Conservation (phyloP, 306 rosid species). For the Lupinus albus region DNA sequence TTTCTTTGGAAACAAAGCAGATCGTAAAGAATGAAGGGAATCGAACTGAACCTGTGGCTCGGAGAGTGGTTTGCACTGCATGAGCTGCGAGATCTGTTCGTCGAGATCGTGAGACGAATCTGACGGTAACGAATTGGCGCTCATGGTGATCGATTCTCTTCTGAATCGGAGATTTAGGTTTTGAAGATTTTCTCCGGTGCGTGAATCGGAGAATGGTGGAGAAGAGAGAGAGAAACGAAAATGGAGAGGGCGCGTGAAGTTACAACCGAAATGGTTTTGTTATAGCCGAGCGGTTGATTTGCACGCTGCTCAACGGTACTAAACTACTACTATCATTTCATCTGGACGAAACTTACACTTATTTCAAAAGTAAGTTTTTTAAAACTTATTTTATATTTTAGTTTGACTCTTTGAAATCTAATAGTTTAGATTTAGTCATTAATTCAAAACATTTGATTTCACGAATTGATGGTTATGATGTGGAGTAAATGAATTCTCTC, state of each 20-base stretch:
- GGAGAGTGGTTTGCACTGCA: constrained; percentile 98
- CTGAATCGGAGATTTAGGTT: constrained; percentile 27
- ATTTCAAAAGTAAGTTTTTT: no score
- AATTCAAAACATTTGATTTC: no score
- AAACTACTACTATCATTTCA: no score
- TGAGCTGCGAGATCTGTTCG: constrained; percentile 99
- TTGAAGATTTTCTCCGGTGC: constrained; percentile 23
- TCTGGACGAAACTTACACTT: no score
- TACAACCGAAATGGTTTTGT: constrained; percentile 40
- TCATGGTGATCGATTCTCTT: constrained; percentile 53
- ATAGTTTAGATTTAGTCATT: no score
- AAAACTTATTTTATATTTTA: no score
- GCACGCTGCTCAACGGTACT: constrained; percentile 49
- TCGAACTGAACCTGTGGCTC: constrained; percentile 76
- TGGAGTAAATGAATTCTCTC: no score
- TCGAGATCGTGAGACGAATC: constrained; percentile 69
- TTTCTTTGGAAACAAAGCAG: constrained; percentile 6
- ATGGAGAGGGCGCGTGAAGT: constrained; percentile 54
- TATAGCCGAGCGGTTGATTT: constrained; percentile 16
- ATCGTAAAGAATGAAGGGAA: constrained; percentile 19
- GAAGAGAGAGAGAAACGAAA: constrained; percentile 3
- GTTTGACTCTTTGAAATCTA: no score
- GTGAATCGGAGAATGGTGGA: constrained; percentile 23
- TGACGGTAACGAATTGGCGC: constrained; percentile 61
- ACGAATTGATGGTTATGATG: no score